phyloP scores from a whole-genome alignment of 495 filamentous ascomycete species.

The Xanthoparmelia taractica region DNA sequence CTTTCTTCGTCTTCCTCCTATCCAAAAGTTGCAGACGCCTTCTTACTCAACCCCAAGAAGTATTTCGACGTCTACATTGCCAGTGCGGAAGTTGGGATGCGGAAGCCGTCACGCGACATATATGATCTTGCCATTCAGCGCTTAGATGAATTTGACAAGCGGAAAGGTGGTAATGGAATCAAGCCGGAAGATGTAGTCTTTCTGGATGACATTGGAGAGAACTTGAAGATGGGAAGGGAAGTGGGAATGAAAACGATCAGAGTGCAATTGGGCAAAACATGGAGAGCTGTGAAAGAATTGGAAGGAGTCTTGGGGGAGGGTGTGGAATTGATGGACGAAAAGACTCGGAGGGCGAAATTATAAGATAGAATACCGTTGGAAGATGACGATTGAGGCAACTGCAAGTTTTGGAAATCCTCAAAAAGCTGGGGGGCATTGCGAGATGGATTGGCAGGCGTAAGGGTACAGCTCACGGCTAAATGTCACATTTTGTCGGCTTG shows the following conservation, averaged over 20 bases:
- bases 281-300: slow-evolving; percentile 65
- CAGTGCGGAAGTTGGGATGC: slow-evolving; percentile 73
- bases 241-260: slow-evolving; percentile 77
- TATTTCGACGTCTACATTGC: slow-evolving; percentile 80
- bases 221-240: slow-evolving; percentile 70
- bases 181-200: slow-evolving; percentile 68
- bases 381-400: neutral
- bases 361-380: slow-evolving; percentile 1
- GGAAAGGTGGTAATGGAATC: slow-evolving; percentile 46
- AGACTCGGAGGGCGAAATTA: slow-evolving; percentile 24
- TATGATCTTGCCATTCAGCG: slow-evolving; percentile 64
- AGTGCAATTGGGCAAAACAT: slow-evolving; percentile 67
- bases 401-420: neutral
- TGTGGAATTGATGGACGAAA: slow-evolving; percentile 45
- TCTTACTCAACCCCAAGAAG: slow-evolving; percentile 40
- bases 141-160: slow-evolving; percentile 52
- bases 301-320: slow-evolving; percentile 48
- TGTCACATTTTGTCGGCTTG: neutral
- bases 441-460: neutral
- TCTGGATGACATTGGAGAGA: slow-evolving; percentile 92
- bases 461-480: neutral
- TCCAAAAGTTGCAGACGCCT: slow-evolving; percentile 25
- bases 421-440: neutral
- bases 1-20: slow-evolving; percentile 21
- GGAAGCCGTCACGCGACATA: slow-evolving; percentile 79